phyloP scores from a whole-genome alignment of 441 rosid genomes.

The Flueggea neowawraea region DNA sequence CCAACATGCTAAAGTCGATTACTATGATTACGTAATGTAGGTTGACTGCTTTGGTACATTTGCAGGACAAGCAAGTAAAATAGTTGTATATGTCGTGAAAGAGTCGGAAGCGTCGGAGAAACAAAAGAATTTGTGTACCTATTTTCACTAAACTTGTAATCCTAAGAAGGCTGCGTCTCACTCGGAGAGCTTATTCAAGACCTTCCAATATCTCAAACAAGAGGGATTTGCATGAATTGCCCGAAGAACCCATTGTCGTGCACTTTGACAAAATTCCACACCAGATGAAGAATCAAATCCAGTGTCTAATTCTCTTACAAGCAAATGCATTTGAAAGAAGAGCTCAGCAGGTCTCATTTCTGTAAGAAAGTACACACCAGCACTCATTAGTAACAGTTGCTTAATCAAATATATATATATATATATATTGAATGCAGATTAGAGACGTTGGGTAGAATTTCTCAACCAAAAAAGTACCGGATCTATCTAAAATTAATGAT shows the following conservation, averaged over 20 bases:
- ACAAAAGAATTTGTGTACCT: not conserved
- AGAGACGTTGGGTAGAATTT: not conserved
- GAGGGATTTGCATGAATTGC: conserved; percentile 92
- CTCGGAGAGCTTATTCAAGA: conserved; percentile 42
- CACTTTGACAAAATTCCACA: conserved; percentile 62
- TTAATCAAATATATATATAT: not conserved
- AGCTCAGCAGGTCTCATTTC: conserved; percentile 95
- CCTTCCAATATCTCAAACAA: conserved; percentile 75
- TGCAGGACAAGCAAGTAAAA: not conserved
- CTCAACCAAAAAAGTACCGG: no score
- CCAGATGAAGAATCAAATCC: conserved; percentile 31
- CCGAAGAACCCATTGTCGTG: conserved; percentile 81
- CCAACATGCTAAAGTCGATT: no score
- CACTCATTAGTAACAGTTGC: not conserved
- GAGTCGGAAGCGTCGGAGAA: not conserved
- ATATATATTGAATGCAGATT: not conserved
- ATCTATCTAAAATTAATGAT: no score
- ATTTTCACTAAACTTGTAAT: not conserved
- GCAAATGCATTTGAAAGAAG: conserved; percentile 91
- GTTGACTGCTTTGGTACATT: not conserved
- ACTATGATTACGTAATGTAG: no score
- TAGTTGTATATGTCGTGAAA: not conserved
- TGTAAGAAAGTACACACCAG: conserved; percentile 20
- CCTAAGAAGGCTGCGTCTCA: conserved; percentile 7
- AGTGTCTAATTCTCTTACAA: conserved; percentile 47